These are phyloP conservation scores for Cyberlindnera saturnus DNA, from an alignment of 805 yeast species.

Conservation along the genomic window DNA sequence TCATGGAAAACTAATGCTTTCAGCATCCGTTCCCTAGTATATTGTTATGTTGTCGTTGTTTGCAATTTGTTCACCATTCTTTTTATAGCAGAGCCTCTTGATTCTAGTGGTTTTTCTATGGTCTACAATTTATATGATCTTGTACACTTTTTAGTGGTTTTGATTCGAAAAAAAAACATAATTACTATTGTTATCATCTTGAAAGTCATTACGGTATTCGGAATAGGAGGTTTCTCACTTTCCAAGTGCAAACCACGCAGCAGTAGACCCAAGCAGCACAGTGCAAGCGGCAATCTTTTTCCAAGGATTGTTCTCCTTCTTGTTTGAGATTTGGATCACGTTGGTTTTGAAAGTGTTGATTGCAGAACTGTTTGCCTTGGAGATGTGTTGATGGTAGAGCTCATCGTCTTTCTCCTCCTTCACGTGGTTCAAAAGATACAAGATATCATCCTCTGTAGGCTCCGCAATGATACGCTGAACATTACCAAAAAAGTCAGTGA, in stretches of 20 bases:
- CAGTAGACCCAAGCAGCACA: background rate
- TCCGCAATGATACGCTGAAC: slow-evolving; percentile 76
- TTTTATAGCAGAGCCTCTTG: background rate
- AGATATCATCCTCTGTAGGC: slow-evolving; percentile 42
- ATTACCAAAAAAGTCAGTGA: slow-evolving; percentile 94
- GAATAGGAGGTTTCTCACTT: background rate
- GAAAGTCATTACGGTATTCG: background rate
- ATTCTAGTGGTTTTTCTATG: background rate
- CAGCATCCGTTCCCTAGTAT: background rate
- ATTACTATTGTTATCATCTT: too few relatives aligned
- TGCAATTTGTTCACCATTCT: background rate
- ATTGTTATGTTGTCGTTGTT: background rate
- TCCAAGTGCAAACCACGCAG: background rate
- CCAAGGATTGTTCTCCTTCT: background rate
- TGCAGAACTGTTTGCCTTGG: slow-evolving; percentile 8
- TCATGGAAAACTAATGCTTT: slow-evolving; percentile 1
- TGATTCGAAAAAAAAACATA: too few relatives aligned
- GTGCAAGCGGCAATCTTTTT: slow-evolving; percentile 5
- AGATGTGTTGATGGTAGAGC: background rate
- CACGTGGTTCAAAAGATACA: slow-evolving; percentile 18
- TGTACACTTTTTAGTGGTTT: too few relatives aligned
- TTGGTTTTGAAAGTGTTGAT: slow-evolving; percentile 16
- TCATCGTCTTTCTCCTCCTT: background rate
- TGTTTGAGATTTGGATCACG: slow-evolving; percentile 7
- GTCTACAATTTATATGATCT: too few relatives aligned